These are phyloP conservation scores for Solanum sejunctum DNA, from an alignment of 257 asterid species.

Conservation along the genomic window DNA sequence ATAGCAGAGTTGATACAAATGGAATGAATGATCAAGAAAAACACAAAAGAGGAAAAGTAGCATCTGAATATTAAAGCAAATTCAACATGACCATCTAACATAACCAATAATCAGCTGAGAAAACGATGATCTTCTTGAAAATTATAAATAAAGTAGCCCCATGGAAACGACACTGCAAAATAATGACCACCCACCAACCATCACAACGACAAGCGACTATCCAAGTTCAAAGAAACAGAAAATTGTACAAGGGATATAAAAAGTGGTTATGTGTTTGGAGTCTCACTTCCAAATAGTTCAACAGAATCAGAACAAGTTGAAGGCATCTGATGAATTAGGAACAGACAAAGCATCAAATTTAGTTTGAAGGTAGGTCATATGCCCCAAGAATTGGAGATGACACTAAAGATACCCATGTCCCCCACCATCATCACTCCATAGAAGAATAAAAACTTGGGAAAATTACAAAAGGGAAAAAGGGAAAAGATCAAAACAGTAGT, in stretches of 20 bases:
- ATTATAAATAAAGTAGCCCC: background rate
- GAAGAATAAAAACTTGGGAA: slow-evolving; percentile 5
- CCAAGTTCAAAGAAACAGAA: background rate
- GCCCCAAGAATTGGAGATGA: slow-evolving; percentile 22
- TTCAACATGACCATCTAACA: background rate
- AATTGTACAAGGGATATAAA: background rate
- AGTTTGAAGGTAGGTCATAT: slow-evolving; percentile 36
- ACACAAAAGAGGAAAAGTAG: background rate
- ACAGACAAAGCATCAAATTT: slow-evolving; percentile 44
- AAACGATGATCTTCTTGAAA: background rate
- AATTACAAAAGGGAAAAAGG: slow-evolving; percentile 2
- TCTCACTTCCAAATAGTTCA: slow-evolving; percentile 37
- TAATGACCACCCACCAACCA: background rate
- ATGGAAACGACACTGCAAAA: background rate
- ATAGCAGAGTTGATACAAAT: background rate
- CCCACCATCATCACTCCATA: slow-evolving; percentile 21
- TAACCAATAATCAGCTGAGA: background rate
- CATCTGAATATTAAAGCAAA: background rate
- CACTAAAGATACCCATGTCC: slow-evolving; percentile 14
- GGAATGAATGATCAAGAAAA: background rate
- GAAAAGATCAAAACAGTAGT: too few species aligned
- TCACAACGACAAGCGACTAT: background rate
- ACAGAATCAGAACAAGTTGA: slow-evolving; percentile 41
- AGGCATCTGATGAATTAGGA: slow-evolving; percentile 53
- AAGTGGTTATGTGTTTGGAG: background rate